These are phyloP conservation scores for Starmerella ratchasimensis DNA, from an alignment of 805 yeast genomes.

Conservation along the genomic window DNA sequence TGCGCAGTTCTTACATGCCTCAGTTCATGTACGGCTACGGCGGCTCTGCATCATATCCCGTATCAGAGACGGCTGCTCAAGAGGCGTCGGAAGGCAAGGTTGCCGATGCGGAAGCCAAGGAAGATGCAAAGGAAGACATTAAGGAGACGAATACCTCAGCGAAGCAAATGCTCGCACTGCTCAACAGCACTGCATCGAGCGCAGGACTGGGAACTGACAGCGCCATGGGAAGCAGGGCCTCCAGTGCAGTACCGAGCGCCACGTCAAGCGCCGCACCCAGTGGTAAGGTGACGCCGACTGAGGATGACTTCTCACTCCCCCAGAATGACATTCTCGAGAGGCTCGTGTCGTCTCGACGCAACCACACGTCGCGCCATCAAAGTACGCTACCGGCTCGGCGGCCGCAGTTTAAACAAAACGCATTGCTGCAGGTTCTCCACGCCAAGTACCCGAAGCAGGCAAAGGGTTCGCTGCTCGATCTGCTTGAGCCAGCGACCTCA, in stretches of 20 bases:
- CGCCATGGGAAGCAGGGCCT: constrained; percentile 1
- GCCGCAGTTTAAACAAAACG: constrained; percentile 5
- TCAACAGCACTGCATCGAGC: constrained; percentile 11
- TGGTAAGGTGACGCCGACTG: not conserved
- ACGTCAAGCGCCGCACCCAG: not conserved
- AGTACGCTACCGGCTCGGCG: constrained; percentile 1
- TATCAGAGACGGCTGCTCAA: too few relatives aligned
- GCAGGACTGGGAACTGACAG: not conserved
- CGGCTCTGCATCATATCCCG: too few relatives aligned
- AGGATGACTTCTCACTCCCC: constrained; percentile 14
- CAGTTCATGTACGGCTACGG: too few relatives aligned
- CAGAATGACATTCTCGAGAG: constrained; percentile 18
- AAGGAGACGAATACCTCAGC: too few relatives aligned
- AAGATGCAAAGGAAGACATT: constrained; percentile 9
- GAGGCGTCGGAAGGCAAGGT: too few relatives aligned
- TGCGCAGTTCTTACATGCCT: too few relatives aligned
- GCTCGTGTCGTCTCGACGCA: constrained; percentile 16
- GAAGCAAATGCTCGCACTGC: constrained; percentile 23
- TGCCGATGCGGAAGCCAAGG: constrained; percentile 5
- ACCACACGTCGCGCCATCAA: not conserved
- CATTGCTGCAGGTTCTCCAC: constrained; percentile 11
- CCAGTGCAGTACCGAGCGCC: not conserved
- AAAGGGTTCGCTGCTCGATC: constrained; percentile 9
- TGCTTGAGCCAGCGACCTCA: constrained; percentile 1
- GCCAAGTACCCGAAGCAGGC: constrained; percentile 3